Evolutionary conservation across 2,329 filamentous ascomycete species (phyloP), one percentile per base, ranked within the genome.

Genomic region (Grosmannia huntii): DNA sequence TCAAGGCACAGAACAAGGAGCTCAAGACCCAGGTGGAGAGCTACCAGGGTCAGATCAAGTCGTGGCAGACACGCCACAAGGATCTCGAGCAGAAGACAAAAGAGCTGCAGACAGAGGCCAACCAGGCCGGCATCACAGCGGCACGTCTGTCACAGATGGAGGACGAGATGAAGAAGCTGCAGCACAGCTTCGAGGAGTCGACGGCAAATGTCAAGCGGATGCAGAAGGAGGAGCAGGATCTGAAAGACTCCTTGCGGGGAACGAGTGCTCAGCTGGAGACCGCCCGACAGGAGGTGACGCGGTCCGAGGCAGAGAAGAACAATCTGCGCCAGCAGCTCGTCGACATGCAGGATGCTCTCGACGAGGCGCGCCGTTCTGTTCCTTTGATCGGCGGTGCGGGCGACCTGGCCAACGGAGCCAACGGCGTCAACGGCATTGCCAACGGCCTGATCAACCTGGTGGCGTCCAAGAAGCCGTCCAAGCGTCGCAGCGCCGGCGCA

Each of bases 1-100:
- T 96, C 80, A 96, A 95, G 76, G 83, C 86, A 62, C 89, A 96
- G 74, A 99, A 99, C 81, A 96, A 95, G 78, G 82, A 82, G 60
- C 80, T 99, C 61, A 79, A 87, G 65, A 85, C 82, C 41, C 91
- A 97, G 72, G 86, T 99, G 54, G 90, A 96, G 72, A 96, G 89
- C 71, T 96, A 97, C 75, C 92, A 99, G 71, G 86, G 81, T 64
- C 94, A 99, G 73, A 85, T 99, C 75, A 95, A 95, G 72, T 95
- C 90, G 31, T 96, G 91, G 89, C 90, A 95, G 76, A 90, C 83
- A 66, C 84, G 91, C 64, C 90, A 96, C 73, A 96, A 91, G 67
- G 86, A 88, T 25, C 79, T 97, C 63, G 94, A 99, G 73, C 85
- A 85, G 57, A 83, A 91, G 58, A 87, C 91, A 53, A 96, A 95